Percentiles rank a stretch among this genome's conserved stretches.
phyloP scores from a whole-genome alignment of 495 filamentous ascomycete genomes.

The Cercophora samala region DNA sequence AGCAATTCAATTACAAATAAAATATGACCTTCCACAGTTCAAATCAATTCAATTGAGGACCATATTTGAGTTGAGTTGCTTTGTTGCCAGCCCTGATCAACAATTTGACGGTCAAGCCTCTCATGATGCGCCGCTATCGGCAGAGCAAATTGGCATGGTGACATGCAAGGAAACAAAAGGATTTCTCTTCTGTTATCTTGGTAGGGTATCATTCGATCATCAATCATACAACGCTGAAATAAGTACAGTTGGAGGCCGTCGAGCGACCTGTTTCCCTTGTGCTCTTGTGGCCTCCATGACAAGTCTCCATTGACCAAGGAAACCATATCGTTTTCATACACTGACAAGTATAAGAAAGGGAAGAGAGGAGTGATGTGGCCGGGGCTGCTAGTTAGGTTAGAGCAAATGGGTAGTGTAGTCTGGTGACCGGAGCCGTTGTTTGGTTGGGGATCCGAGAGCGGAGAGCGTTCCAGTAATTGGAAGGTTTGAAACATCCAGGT shows the following conservation, averaged over 20 bases:
- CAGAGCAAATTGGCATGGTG: background rate
- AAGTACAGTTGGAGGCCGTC: background rate
- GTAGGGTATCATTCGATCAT: background rate
- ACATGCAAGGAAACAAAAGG: background rate
- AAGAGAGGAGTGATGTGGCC: background rate
- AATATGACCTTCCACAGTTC: no score
- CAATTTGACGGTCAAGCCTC: no score
- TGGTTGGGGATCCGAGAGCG: background rate
- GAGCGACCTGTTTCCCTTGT: background rate
- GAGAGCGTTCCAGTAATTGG: background rate
- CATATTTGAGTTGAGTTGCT: no score
- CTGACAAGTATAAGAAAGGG: background rate
- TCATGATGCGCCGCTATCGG: background rate
- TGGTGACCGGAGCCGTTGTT: background rate
- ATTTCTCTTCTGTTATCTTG: background rate
- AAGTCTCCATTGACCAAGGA: background rate
- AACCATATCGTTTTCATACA: background rate
- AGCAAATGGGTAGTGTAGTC: background rate
- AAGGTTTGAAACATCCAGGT: background rate
- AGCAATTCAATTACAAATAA: no score
- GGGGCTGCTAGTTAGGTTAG: no score
- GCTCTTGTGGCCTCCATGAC: background rate
- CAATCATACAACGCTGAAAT: background rate
- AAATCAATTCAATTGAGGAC: no score
- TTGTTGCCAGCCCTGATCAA: no score